Evolutionary conservation across 2,329 filamentous ascomycete species (phyloP).

Genomic region (Amauroascus niger): DNA sequence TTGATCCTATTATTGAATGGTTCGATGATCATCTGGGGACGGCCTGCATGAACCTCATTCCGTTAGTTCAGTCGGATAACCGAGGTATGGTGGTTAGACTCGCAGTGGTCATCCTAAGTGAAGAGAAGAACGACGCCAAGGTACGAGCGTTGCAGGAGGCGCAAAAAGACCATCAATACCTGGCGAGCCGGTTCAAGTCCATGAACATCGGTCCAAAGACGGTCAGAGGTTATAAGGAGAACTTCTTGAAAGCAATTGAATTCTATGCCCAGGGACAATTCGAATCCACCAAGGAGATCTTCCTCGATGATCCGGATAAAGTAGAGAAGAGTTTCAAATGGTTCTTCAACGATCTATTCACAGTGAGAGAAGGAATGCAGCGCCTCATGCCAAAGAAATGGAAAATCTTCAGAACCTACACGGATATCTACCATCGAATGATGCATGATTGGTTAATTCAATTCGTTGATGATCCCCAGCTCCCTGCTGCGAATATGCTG

Average conservation of each 20-base stretch:
- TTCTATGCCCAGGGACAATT: conserved; percentile 66
- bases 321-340: conserved; percentile 84
- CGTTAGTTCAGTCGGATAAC: conserved; percentile 75
- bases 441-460: conserved; percentile 91
- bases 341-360: conserved; percentile 97
- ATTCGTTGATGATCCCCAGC: conserved; percentile 71
- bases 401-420: conserved; percentile 88
- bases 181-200: conserved; percentile 85
- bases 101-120: conserved; percentile 84
- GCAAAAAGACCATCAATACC: conserved; percentile 88
- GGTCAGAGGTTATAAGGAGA: conserved; percentile 90
- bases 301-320: conserved; percentile 70
- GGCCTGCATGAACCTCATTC: conserved; percentile 82
- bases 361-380: conserved; percentile 86
- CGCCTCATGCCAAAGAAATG: conserved; percentile 90
- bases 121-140: conserved; percentile 92
- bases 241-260: conserved; percentile 74
- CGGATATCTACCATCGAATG: conserved; percentile 77
- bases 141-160: conserved; percentile 88
- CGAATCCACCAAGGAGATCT: conserved; percentile 59
- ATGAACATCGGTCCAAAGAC: conserved; percentile 90
- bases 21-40: conserved; percentile 92
- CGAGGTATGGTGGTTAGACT: conserved; percentile 82
- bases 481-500: conserved; percentile 78
- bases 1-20: conserved; percentile 83